Conservation (phyloP, 495 filamentous ascomycete genomes). For the Penicillium bovifimosum region DNA sequence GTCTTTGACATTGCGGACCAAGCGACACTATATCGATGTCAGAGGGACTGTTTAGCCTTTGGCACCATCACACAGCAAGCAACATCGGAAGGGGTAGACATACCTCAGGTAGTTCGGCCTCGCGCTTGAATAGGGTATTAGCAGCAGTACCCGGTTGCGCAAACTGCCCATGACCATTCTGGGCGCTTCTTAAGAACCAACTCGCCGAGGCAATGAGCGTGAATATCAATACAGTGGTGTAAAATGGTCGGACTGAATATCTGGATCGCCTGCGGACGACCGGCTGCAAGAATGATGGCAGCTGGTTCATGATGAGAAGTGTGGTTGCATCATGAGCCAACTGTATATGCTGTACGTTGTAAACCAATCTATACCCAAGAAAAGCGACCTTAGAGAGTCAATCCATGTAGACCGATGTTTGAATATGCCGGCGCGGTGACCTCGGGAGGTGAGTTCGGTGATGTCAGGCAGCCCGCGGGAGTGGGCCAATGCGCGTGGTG, state of each 20-base stretch:
- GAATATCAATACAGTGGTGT: slow-evolving; percentile 29
- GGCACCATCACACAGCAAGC: slow-evolving; percentile 2
- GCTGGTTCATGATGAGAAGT: slow-evolving; percentile 19
- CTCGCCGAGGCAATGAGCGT: slow-evolving; percentile 24
- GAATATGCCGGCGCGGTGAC: slow-evolving; percentile 7
- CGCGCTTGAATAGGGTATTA: slow-evolving; percentile 19
- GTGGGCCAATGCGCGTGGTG: slow-evolving; percentile 21
- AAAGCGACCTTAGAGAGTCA: neutral
- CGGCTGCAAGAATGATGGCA: slow-evolving; percentile 22
- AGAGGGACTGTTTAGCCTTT: slow-evolving; percentile 22
- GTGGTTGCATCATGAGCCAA: slow-evolving; percentile 27
- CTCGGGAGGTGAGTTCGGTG: slow-evolving; percentile 23
- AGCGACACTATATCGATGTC: slow-evolving; percentile 56
- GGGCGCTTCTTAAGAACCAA: slow-evolving; percentile 13
- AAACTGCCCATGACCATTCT: slow-evolving; percentile 1
- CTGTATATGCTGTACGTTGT: neutral
- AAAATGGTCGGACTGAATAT: slow-evolving; percentile 38
- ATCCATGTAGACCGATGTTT: neutral
- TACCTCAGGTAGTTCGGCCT: slow-evolving; percentile 38
- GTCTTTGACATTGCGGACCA: slow-evolving; percentile 69
- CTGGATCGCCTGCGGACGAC: slow-evolving; percentile 22
- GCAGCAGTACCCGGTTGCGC: slow-evolving; percentile 3
- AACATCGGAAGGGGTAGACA: neutral
- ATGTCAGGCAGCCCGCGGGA: slow-evolving; percentile 21
- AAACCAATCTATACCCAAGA: neutral